Percentiles rank a stretch among this genome's conserved stretches.
phyloP scores from a whole-genome alignment of 106 monocot species.

The Gastrodia elata region DNA sequence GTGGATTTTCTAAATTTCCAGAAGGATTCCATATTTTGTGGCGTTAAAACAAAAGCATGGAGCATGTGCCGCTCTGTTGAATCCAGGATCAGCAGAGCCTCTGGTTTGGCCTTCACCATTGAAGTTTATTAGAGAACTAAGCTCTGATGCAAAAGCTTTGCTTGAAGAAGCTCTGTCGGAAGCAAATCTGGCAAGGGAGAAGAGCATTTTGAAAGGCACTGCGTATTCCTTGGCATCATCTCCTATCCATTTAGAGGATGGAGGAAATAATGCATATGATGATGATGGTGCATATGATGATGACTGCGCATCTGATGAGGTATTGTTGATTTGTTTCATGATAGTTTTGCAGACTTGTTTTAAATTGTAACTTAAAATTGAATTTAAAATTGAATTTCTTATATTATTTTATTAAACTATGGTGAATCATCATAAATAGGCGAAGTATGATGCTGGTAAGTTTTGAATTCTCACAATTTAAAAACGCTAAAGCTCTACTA shows the following conservation, averaged over 20 bases:
- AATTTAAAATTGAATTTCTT: too few relatives aligned
- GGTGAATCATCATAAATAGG: too few relatives aligned
- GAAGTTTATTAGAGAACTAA: constrained; percentile 47
- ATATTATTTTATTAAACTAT: too few relatives aligned
- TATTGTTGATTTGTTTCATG: too few relatives aligned
- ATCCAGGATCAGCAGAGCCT: constrained; percentile 47
- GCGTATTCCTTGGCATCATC: constrained; percentile 17
- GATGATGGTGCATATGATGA: constrained; percentile 20
- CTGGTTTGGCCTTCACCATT: constrained; percentile 52
- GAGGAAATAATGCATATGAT: background rate
- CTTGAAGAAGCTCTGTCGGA: constrained; percentile 39
- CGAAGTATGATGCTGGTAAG: too few relatives aligned
- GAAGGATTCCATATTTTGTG: constrained; percentile 39
- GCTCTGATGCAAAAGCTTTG: constrained; percentile 35
- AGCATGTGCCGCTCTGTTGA: constrained; percentile 42
- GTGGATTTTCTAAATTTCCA: constrained; percentile 9
- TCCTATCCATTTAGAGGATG: constrained; percentile 13
- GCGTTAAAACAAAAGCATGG: constrained; percentile 32
- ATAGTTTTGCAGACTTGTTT: too few relatives aligned
- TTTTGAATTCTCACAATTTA: too few relatives aligned
- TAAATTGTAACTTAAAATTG: too few relatives aligned
- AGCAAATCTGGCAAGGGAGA: constrained; percentile 49
- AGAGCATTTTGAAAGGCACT: constrained; percentile 31
- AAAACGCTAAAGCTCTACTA: too few relatives aligned
- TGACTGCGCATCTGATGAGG: constrained; percentile 34